Evolutionary conservation across 495 filamentous ascomycete genomes (phyloP).

Genomic region (Halenospora varia): DNA sequence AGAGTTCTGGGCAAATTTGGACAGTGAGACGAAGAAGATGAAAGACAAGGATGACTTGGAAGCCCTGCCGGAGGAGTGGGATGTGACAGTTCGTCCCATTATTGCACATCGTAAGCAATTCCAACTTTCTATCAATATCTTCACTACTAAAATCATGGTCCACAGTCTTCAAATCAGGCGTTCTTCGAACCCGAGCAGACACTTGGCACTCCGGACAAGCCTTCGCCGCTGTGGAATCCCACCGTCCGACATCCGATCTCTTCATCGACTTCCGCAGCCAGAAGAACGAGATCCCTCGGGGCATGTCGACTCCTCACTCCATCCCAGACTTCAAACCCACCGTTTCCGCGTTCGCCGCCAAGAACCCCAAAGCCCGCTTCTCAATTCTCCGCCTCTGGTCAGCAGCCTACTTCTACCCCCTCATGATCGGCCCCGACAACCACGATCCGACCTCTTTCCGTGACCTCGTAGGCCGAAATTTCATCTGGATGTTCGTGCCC

Average conservation of each 20-base stretch:
- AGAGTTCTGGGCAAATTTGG: slow-evolving; percentile 36
- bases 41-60: slow-evolving; percentile 21
- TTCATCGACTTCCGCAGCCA: slow-evolving; percentile 29
- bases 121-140: not conserved
- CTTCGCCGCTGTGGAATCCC: slow-evolving; percentile 22
- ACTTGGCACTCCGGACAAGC: slow-evolving; percentile 19
- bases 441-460: slow-evolving; percentile 31
- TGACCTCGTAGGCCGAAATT: slow-evolving; percentile 35
- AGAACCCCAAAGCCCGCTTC: slow-evolving; percentile 32
- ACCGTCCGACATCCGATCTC: slow-evolving; percentile 22
- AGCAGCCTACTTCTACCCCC: slow-evolving; percentile 46
- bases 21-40: slow-evolving; percentile 19
- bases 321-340: slow-evolving; percentile 11
- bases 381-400: slow-evolving; percentile 45
- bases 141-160: not conserved
- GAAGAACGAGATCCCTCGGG: not conserved
- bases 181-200: slow-evolving; percentile 21
- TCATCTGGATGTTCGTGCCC: slow-evolving; percentile 46
- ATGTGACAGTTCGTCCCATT: slow-evolving; percentile 34
- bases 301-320: slow-evolving; percentile 14
- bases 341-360: slow-evolving; percentile 15
- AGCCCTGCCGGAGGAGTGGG: slow-evolving; percentile 33
- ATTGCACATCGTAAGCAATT: slow-evolving; percentile 32
- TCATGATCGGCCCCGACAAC: slow-evolving; percentile 37
- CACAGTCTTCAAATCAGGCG: slow-evolving; percentile 29